A percentile compares a stretch with the other conserved stretches of the same genome.
Evolutionary conservation across 768 basidiomycete species (phyloP).

Genomic region (Leccinum uliginosum): DNA sequence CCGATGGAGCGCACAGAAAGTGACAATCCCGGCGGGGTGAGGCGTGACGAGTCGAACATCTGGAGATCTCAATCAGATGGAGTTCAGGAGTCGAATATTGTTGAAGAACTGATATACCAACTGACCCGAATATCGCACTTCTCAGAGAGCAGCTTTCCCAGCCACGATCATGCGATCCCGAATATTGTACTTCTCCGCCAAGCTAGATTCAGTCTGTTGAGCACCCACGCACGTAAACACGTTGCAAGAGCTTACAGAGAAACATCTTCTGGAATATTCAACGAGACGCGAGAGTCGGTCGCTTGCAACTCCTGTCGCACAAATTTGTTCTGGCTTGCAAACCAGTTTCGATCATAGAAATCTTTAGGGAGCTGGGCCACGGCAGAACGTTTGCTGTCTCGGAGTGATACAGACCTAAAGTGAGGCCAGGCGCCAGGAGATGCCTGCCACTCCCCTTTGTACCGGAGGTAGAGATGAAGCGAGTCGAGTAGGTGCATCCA

Average conservation of each 20-base stretch:
- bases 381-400: background rate
- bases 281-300: background rate
- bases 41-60: no score
- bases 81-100: no score
- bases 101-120: no score
- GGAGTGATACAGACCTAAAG: background rate
- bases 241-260: background rate
- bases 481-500: background rate
- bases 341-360: background rate
- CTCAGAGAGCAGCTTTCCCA: background rate
- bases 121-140: no score
- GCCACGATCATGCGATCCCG: background rate
- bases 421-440: background rate
- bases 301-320: background rate
- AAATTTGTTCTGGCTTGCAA: background rate
- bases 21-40: no score
- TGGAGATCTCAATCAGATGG: no score
- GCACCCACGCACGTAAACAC: background rate
- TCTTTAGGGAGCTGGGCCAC: background rate
- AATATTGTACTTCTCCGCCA: background rate
- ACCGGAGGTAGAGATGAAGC: background rate
- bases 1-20: no score
- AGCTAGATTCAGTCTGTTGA: background rate
- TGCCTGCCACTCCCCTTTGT: background rate
- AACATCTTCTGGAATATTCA: background rate